Percentiles rank a stretch among this genome's conserved stretches.
Conservation (phyloP, 2,329 filamentous ascomycete genomes). For the Coniochaeta pulveracea region DNA sequence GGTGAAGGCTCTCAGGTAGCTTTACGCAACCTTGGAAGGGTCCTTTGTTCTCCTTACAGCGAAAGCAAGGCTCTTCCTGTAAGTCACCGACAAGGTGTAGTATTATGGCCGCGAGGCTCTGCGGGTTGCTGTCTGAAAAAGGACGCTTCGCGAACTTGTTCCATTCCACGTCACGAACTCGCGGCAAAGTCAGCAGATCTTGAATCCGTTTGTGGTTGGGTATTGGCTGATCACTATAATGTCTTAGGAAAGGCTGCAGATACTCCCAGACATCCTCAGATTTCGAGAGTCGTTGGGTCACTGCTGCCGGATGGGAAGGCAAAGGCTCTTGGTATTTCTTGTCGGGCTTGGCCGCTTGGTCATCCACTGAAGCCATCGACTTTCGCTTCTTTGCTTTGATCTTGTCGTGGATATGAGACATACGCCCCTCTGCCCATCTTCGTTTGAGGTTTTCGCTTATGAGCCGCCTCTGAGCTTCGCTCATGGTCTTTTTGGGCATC, state of each 20-base stretch:
- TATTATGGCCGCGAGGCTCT: not conserved
- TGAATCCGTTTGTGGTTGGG: not conserved
- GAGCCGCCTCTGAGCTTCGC: too few relatives aligned
- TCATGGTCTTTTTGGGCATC: too few relatives aligned
- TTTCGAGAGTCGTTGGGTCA: too few relatives aligned
- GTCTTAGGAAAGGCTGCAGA: not conserved
- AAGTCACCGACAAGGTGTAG: not conserved
- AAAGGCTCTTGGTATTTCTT: too few relatives aligned
- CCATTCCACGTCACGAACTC: not conserved
- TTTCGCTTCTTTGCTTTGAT: slow-evolving; percentile 7
- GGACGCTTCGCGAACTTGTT: not conserved
- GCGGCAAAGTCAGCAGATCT: not conserved
- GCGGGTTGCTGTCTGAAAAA: not conserved
- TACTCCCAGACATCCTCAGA: slow-evolving; percentile 1
- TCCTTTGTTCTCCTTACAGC: not conserved
- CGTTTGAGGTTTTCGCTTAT: too few relatives aligned
- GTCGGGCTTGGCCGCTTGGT: too few relatives aligned
- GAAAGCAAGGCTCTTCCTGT: not conserved
- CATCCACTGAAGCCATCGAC: not conserved
- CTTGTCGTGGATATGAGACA: slow-evolving; percentile 11
- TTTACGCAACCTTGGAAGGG: not conserved
- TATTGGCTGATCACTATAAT: not conserved
- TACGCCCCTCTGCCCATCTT: slow-evolving; percentile 12
- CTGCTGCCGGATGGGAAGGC: too few relatives aligned
- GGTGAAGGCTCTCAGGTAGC: not conserved